These are phyloP conservation scores for Diplocarpon rosae DNA, from an alignment of 2,329 filamentous ascomycete species.

Conservation along the genomic window DNA sequence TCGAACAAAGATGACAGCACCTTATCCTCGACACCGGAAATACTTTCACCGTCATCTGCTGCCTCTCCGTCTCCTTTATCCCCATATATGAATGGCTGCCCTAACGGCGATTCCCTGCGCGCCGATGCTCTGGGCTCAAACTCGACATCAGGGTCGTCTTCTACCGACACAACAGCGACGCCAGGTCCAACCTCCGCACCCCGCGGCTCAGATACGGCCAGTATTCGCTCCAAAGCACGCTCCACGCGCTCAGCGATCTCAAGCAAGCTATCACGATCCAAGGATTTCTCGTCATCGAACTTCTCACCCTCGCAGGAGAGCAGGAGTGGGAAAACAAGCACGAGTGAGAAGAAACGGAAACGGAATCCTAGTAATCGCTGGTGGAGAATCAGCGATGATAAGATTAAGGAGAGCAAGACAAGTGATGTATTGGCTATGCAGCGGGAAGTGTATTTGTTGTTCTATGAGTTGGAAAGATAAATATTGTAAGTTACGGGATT, in stretches of 20 bases:
- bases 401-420: conserved; percentile 89
- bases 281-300: conserved; percentile 8
- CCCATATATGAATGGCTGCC: conserved; percentile 12
- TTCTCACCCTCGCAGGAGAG: not conserved
- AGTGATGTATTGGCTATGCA: conserved; percentile 87
- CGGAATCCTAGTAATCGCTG: conserved; percentile 62
- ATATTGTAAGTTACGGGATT: not conserved
- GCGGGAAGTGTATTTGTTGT: conserved; percentile 88
- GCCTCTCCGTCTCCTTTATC: conserved; percentile 20
- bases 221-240: conserved; percentile 44
- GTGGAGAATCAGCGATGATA: conserved; percentile 98
- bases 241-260: conserved; percentile 45
- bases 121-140: conserved; percentile 3
- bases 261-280: conserved; percentile 26
- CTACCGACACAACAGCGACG: conserved; percentile 7
- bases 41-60: conserved; percentile 21
- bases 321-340: not conserved
- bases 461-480: conserved; percentile 65
- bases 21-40: conserved; percentile 21
- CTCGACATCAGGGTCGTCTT: conserved; percentile 9
- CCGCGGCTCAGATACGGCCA: conserved; percentile 38
- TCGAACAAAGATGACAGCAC: conserved; percentile 15
- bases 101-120: conserved; percentile 7
- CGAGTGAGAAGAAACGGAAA: conserved; percentile 36
- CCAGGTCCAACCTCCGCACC: conserved; percentile 17